Conservation (phyloP, 495 filamentous ascomycete species). For the Penicillium cataractarum region DNA sequence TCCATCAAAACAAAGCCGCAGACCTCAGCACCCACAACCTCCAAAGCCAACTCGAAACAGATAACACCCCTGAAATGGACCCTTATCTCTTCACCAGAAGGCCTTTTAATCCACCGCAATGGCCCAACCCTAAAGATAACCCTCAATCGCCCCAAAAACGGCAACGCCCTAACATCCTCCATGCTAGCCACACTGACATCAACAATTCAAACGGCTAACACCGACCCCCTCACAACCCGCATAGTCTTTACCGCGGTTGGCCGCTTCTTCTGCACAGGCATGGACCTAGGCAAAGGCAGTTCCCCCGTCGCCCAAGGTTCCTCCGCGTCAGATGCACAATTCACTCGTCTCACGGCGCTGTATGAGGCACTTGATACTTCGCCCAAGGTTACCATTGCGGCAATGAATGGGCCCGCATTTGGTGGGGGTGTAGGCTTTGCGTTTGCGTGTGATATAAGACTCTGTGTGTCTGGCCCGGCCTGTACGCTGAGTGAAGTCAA, state of each 20-base stretch:
- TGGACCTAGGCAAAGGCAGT: constrained; percentile 35
- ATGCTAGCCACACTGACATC: constrained; percentile 35
- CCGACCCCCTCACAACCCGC: constrained; percentile 29
- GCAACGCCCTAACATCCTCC: constrained; percentile 36
- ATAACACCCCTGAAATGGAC: constrained; percentile 19
- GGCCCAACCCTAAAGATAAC: constrained; percentile 36
- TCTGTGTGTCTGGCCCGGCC: constrained; percentile 21
- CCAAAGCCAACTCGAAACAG: background rate
- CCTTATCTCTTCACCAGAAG: constrained; percentile 16
- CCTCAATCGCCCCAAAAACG: constrained; percentile 38
- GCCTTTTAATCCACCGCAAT: constrained; percentile 25
- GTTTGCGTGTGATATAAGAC: constrained; percentile 41
- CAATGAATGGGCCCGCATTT: constrained; percentile 41
- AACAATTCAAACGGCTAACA: constrained; percentile 23
- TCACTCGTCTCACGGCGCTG: constrained; percentile 24
- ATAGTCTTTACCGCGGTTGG: constrained; percentile 39
- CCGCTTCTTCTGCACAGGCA: constrained; percentile 48
- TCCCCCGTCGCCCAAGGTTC: constrained; percentile 23
- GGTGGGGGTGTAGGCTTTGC: constrained; percentile 45
- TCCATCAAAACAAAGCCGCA: constrained; percentile 13
- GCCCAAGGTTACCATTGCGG: constrained; percentile 42
- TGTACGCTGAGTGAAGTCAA: constrained; percentile 41
- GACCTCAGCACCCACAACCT: background rate
- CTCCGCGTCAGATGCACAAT: constrained; percentile 23
- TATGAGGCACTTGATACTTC: constrained; percentile 37